phyloP scores from a whole-genome alignment of 805 yeast genomes.

The Hanseniaspora lindneri region DNA sequence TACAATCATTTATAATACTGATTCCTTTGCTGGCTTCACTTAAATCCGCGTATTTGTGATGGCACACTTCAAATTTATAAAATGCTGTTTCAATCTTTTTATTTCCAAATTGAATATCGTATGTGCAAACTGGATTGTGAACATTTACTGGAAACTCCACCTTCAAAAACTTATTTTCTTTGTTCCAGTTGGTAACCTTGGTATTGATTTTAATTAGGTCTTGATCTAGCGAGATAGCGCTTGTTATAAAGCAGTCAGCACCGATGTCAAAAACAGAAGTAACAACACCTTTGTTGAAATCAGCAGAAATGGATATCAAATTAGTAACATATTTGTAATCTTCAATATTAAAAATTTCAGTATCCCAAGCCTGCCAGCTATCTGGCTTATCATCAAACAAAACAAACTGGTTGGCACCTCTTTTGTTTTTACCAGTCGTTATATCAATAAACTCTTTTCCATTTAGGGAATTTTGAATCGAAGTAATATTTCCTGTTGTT shows the following conservation, averaged over 20 bases:
- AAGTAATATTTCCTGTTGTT: slow-evolving; percentile 49
- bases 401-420: slow-evolving; percentile 71
- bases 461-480: slow-evolving; percentile 44
- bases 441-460: slow-evolving; percentile 53
- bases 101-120: slow-evolving; percentile 88
- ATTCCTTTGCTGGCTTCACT: slow-evolving; percentile 84
- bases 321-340: slow-evolving; percentile 43
- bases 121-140: slow-evolving; percentile 62
- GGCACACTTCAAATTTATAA: slow-evolving; percentile 90
- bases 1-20: slow-evolving; percentile 66
- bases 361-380: slow-evolving; percentile 95
- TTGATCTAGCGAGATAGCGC: slow-evolving; percentile 50
- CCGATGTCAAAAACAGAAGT: slow-evolving; percentile 32
- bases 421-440: slow-evolving; percentile 39
- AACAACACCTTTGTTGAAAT: slow-evolving; percentile 28
- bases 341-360: slow-evolving; percentile 77
- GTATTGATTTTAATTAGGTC: slow-evolving; percentile 42
- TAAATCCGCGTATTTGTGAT: slow-evolving; percentile 86
- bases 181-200: slow-evolving; percentile 69
- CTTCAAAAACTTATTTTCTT: slow-evolving; percentile 74
- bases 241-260: slow-evolving; percentile 50
- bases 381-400: slow-evolving; percentile 83
- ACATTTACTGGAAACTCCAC: slow-evolving; percentile 90
- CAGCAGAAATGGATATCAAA: slow-evolving; percentile 25
- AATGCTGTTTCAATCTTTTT: slow-evolving; percentile 88